Evolutionary conservation across 768 basidiomycete species (phyloP).

Genomic region (Gymnopilus junonius): DNA sequence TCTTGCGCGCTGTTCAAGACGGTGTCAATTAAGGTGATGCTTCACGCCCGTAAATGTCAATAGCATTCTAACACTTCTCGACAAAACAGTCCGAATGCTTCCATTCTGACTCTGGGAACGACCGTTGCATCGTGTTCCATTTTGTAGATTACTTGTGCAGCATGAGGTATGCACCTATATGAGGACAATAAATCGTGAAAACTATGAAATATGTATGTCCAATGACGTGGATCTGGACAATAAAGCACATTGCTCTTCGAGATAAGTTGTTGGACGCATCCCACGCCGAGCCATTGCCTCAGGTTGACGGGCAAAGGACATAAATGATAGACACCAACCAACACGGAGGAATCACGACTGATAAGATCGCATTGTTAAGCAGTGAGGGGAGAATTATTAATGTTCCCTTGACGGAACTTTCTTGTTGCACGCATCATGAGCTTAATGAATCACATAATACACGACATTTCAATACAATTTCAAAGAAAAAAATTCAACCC

Average conservation of each 20-base stretch:
- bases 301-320: constrained; percentile 4
- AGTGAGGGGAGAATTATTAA: background rate
- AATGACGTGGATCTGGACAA: background rate
- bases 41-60: background rate
- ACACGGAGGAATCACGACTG: background rate
- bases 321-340: background rate
- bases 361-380: background rate
- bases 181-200: background rate
- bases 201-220: background rate
- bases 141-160: background rate
- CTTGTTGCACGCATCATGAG: no score
- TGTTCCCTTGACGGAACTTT: no score
- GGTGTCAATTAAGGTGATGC: background rate
- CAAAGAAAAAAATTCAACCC: no score
- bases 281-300: background rate
- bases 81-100: background rate
- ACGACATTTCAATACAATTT: no score
- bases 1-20: background rate
- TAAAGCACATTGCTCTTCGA: background rate
- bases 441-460: no score
- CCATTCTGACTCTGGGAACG: background rate
- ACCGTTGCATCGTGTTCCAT: background rate
- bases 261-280: background rate
- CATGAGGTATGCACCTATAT: background rate
- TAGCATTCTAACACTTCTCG: background rate